phyloP scores from a whole-genome alignment of 1,284 basidiomycete genomes.

The Ustanciosporium gigantosporum region DNA sequence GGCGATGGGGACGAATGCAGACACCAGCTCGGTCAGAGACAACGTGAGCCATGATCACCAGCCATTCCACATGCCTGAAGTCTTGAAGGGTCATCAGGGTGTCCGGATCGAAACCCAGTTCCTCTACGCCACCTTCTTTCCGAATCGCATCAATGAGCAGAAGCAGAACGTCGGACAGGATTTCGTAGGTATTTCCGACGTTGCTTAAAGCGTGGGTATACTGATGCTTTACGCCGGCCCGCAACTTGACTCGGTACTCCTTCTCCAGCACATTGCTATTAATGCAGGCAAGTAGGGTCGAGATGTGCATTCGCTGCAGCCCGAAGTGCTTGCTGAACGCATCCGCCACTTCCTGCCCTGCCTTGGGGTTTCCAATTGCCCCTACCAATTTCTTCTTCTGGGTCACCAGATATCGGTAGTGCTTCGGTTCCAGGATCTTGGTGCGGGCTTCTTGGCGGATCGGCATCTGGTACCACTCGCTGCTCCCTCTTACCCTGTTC shows the following conservation, averaged over 20 bases:
- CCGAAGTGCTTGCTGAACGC: neutral
- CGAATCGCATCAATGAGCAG: neutral
- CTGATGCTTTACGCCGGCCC: neutral
- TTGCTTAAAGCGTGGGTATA: neutral
- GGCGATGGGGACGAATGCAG: neutral
- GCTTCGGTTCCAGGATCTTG: neutral
- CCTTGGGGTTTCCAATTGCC: too few species aligned
- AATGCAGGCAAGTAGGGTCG: neutral
- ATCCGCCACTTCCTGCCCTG: neutral
- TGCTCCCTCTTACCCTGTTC: neutral
- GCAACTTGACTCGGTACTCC: neutral
- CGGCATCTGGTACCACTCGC: neutral
- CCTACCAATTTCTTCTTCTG: neutral
- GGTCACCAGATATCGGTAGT: neutral
- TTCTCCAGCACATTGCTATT: neutral
- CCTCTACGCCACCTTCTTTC: neutral
- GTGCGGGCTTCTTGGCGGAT: neutral
- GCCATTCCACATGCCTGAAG: neutral
- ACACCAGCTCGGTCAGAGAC: neutral
- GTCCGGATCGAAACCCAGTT: neutral
- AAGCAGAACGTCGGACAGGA: neutral
- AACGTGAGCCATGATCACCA: neutral
- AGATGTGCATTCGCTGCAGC: neutral
- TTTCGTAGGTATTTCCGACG: neutral
- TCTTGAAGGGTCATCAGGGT: neutral